Base-by-base conservation (phyloP, 345 rosid species). In the Turritis glabra region DNA sequence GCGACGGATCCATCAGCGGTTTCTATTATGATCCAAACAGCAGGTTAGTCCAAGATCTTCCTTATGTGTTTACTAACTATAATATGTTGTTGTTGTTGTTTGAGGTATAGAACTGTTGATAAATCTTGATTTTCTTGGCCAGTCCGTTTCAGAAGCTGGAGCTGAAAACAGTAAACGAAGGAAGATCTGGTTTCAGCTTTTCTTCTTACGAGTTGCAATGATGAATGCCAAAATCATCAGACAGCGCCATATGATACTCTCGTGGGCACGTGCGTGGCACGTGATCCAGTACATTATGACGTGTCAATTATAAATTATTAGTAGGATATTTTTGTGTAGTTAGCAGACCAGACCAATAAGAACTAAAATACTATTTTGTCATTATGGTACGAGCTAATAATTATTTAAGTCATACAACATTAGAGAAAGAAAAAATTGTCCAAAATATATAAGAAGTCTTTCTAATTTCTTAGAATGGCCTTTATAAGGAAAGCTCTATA, bases 141-240 rank as follows among this genome's bases (percentile, higher is more conserved):
- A 91, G 96, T 79, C 98, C 96, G 0, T 94, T 88, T 77, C 97
- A 91, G 88, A 94, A 94, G 82, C 93, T 91, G 52, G 96, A 94
- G 74, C 89, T 91, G 80, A 88, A 82, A 83, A 81, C 92, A 33
- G 86, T 90, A 1, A 91, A 86, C 40, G 93, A 83, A 77, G 96
- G 84, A 74, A 84, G 91, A 79, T 82, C 83, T 23, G 92, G 98
- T 47, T 85, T 85, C 81, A 91, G 92, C 70, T 91, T 87, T 72
- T 89, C 97, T 10, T 80, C 91, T 8, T 93, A 93, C 69, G 96
- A 91, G 78, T 79, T 91, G 75, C 98, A 89, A 79, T 93, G 43
- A 76, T 63, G 44, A 43, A 77, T 80, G 6, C 43, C 1, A 30
- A 65, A 37, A 69, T 32, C 69, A 43, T 23, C 57, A 71, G 80